phyloP scores from a whole-genome alignment of 2,329 filamentous ascomycete species.

The Leptographium wingfieldii region DNA sequence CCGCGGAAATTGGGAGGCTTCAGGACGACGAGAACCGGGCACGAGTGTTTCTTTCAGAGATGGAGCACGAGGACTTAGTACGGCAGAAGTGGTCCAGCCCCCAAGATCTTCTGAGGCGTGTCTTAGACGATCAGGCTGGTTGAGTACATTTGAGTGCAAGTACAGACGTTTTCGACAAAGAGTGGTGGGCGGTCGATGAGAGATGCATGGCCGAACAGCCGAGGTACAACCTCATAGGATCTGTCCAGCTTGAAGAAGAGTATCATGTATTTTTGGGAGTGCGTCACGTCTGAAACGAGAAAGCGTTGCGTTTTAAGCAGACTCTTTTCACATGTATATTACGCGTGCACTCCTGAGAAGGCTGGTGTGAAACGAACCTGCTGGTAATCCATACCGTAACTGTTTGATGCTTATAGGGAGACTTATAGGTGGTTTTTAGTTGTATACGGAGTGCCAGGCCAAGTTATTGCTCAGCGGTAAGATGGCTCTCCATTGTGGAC shows the following conservation, averaged over 20 bases:
- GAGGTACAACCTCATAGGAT: neutral
- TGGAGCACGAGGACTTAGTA: conserved; percentile 3
- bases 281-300: neutral
- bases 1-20: conserved; percentile 52
- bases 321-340: neutral
- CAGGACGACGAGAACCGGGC: conserved; percentile 50
- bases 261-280: neutral
- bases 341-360: neutral
- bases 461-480: neutral
- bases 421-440: neutral
- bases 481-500: neutral
- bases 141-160: neutral
- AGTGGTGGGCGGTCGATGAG: neutral
- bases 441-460: neutral
- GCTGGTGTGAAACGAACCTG: neutral
- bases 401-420: neutral
- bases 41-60: conserved; percentile 38
- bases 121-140: neutral
- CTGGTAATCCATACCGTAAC: neutral
- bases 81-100: neutral
- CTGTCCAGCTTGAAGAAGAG: neutral
- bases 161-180: neutral
- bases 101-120: neutral
- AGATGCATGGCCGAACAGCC: neutral
- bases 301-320: neutral